Evolutionary conservation across 306 rosid species (phyloP), one percentile per base, ranked within the genome.

Genomic region (Vigna trinervia): DNA sequence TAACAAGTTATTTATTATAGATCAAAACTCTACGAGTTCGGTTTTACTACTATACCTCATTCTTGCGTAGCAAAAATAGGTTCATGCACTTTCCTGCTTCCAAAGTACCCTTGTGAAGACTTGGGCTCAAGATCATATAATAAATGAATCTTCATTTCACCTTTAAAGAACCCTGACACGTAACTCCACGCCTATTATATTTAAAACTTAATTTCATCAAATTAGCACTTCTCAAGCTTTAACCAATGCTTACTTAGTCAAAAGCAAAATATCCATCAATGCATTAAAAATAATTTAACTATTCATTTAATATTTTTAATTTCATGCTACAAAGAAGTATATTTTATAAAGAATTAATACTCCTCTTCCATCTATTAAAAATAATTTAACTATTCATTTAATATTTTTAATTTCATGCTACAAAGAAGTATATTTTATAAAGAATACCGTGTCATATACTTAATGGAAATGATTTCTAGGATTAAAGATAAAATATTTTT

Each of bases 201-300:
- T 30, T 58, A 0, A 58, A 26, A 60, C 11, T 60, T 45, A 45
- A 12, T 45, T 15, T 32, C 32, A 3, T 19, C 20, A 54, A 6
- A 54, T 59, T 15, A 61, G 15, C 47, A 50, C 50, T 85, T 79
- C 73, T 17, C 26, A 77, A 85, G 36, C 48, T 57, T 58, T 79
- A 77, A 74, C 83, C 71, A 85, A 81, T 4, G 6, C 76, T 41
- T 36, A 48, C 22, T n/a, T 7, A 59, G 81, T 78, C 51, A 69
- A 81, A 57, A 5, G 4, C 8, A 57, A 57, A 53, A 53, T 56
- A 20, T 54, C 60, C 22, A 20, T 20, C 6, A 8, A 20, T 53
- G 14, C 60, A 20, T 54, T 54, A 54, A 20, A 52, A 2, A 8
- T 38, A 38, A 36, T 6, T 36, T 36, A 36, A 36, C 1, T 36